Percentiles rank a stretch among this genome's conserved stretches.
Evolutionary conservation across 768 basidiomycete genomes (phyloP).

Genomic region (Pleurotus citrinopileatus): DNA sequence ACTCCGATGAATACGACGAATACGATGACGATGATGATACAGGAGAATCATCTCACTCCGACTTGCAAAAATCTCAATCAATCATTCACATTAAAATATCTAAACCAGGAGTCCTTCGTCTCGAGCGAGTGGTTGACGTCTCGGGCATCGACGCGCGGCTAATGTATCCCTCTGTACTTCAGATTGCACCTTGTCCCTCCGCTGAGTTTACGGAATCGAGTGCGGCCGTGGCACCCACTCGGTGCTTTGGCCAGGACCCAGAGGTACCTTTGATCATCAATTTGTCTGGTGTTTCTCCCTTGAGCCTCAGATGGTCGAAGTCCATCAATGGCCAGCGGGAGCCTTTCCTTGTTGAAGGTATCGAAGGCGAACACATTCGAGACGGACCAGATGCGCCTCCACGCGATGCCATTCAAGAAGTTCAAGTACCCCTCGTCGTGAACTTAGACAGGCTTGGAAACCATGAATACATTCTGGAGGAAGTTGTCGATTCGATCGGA

Average conservation of each 20-base stretch:
- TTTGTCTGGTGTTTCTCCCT: slow-evolving; percentile 71
- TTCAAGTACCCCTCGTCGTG: slow-evolving; percentile 68
- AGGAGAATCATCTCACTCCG: slow-evolving; percentile 22
- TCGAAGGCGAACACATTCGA: slow-evolving; percentile 52
- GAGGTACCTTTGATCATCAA: slow-evolving; percentile 57
- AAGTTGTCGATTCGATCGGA: slow-evolving; percentile 79
- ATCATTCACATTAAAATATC: slow-evolving; percentile 69
- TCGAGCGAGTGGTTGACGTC: slow-evolving; percentile 70
- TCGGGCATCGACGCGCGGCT: slow-evolving; percentile 74
- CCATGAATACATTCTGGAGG: slow-evolving; percentile 74
- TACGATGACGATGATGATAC: slow-evolving; percentile 45
- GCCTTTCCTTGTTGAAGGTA: slow-evolving; percentile 79
- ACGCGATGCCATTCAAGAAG: slow-evolving; percentile 42
- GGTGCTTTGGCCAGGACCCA: slow-evolving; percentile 68
- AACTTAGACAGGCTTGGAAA: slow-evolving; percentile 61
- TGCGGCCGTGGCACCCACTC: slow-evolving; percentile 39
- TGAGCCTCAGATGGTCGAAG: slow-evolving; percentile 76
- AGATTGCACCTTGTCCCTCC: slow-evolving; percentile 79
- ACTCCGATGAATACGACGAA: slow-evolving; percentile 62
- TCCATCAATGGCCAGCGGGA: slow-evolving; percentile 66
- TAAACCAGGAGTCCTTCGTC: slow-evolving; percentile 70
- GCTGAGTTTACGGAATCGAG: slow-evolving; percentile 60
- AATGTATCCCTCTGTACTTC: slow-evolving; percentile 57
- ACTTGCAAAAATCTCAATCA: slow-evolving; percentile 72
- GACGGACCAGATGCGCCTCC: slow-evolving; percentile 13